phyloP scores from a whole-genome alignment of 768 basidiomycete species.

The Piloderma croceum region DNA sequence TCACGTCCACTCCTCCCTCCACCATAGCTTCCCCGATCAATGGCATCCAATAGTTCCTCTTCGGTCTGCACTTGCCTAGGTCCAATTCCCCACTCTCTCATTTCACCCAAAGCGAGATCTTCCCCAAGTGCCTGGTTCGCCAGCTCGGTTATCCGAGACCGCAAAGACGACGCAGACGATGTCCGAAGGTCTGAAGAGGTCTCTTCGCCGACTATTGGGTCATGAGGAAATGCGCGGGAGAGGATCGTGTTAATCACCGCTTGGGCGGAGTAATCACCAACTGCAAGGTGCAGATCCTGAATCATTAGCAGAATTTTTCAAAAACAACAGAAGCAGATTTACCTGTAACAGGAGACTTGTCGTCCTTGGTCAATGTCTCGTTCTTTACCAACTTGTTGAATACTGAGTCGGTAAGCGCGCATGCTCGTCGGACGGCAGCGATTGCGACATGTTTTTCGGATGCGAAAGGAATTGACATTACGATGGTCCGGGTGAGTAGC shows the following conservation, averaged over 20 bases:
- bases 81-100: constrained; percentile 71
- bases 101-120: constrained; percentile 45
- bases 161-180: constrained; percentile 38
- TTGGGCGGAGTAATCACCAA: constrained; percentile 92
- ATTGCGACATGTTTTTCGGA: constrained; percentile 78
- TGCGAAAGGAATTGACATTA: constrained; percentile 32
- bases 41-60: constrained; percentile 69
- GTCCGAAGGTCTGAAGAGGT: constrained; percentile 74
- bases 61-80: constrained; percentile 46
- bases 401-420: constrained; percentile 74
- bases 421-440: constrained; percentile 83
- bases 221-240: constrained; percentile 67
- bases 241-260: constrained; percentile 86
- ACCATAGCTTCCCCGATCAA: constrained; percentile 73
- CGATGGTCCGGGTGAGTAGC: not conserved
- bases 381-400: constrained; percentile 80
- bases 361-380: constrained; percentile 84
- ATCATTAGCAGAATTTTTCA: not conserved
- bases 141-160: constrained; percentile 68
- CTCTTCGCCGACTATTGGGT: constrained; percentile 93
- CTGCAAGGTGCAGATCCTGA: constrained; percentile 32
- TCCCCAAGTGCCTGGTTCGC: constrained; percentile 73
- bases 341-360: constrained; percentile 92
- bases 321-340: constrained; percentile 10
- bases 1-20: constrained; percentile 72